Percentiles rank a stretch among this genome's conserved stretches.
Conservation (phyloP, 805 yeast species). For the Wickerhamomyces mucosus region DNA sequence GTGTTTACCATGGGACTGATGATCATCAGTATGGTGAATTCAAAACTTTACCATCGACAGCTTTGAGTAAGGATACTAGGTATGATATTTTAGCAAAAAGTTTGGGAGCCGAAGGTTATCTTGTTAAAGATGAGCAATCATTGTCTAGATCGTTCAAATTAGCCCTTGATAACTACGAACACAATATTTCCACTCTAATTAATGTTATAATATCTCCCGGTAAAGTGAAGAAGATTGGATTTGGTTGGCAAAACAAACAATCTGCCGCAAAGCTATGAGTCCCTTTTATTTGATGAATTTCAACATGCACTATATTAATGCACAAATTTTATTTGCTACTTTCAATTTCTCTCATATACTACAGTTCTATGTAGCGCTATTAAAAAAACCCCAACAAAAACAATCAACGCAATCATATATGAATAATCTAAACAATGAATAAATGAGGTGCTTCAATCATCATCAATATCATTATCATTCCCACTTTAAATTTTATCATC, state of each 20-base stretch:
- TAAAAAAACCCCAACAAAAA: no score
- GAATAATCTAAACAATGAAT: no score
- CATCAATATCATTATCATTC: no score
- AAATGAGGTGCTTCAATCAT: no score
- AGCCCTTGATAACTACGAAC: constrained; percentile 25
- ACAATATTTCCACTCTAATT: constrained; percentile 34
- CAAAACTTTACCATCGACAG: constrained; percentile 44
- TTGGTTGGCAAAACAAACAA: constrained; percentile 61
- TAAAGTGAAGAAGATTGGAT: constrained; percentile 40
- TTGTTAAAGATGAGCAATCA: constrained; percentile 33
- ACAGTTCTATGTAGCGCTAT: no score
- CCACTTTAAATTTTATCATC: no score
- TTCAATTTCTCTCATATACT: no score
- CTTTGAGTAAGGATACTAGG: constrained; percentile 43
- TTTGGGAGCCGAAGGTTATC: constrained; percentile 47
- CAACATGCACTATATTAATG: background rate
- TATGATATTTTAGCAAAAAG: constrained; percentile 48
- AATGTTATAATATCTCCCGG: constrained; percentile 60
- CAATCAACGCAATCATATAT: no score
- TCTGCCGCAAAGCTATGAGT: constrained; percentile 9
- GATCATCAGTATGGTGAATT: constrained; percentile 19
- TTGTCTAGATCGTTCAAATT: constrained; percentile 24
- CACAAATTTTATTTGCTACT: background rate
- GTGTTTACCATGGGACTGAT: constrained; percentile 58
- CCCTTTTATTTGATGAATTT: no score